Evolutionary conservation across 306 rosid species (phyloP), one percentile per base, ranked within the genome.

Genomic region (Rosa chinensis): DNA sequence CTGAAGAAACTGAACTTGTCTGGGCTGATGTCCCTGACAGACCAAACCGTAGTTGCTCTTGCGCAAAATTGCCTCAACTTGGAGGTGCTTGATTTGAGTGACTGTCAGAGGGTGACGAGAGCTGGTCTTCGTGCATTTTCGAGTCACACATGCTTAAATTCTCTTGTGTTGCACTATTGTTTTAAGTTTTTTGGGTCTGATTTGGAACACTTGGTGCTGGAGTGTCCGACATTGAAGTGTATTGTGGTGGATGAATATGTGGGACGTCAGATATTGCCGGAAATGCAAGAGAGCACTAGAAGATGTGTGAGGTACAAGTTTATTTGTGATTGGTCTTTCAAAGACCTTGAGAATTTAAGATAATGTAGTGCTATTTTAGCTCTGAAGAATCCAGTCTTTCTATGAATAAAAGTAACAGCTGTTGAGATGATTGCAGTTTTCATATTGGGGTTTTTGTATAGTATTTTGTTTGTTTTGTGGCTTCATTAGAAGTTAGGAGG

Each of bases 21-120:
- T 18, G 76, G 85, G 76, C 45, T 85, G 72, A 18, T 63, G n/a
- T 70, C 66, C 42, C 75, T 85, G n/a, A 69, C 88, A 16, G 81
- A 85, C 61, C 32, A 5, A 8, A 75, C 85, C 2, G 73, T 63
- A 32, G 18, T 75, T 47, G 83, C 88, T 2, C 72, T 85, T 10
- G 85, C 83, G 20, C 63, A 71, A 58, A 45, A 72, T 23, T 76
- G 77, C 39, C 52, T 5, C 17, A 13, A 40, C 12, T 74, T 74
- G 77, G 77, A 74, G 67, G 45, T 39, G 67, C n/a, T 74, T 5
- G 37, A 74, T 55, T 55, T 74, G 16, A 56, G 67, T 42, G 40
- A 64, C 66, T 61, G 35, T 10, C 16, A 10, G 11, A 10, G 6
- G 3, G 66, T 61, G 17, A 61, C 66, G 1, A 5, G 66, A 61